Base-by-base conservation (phyloP, 83 land plant species). In the Diphasiastrum complanatum region DNA sequence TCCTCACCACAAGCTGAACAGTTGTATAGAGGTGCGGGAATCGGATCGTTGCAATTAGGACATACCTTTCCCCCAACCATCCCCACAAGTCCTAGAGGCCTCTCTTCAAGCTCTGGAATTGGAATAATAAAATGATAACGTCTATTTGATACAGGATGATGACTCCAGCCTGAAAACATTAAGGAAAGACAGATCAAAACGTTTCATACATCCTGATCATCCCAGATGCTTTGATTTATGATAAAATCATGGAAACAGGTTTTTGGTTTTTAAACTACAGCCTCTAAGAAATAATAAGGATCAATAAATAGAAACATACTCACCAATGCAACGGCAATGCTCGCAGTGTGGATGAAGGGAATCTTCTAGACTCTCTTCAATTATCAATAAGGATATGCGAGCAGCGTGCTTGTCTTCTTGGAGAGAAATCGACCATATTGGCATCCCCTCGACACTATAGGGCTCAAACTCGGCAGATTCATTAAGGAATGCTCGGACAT, bases 401-500 rank as follows among this genome's bases (percentile, higher is more conserved):
- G 16, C 63, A 3, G 45, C 24, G 54, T 25, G 56, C 61, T 22
- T 20, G 41, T 41, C 27, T 23, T 63, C 34, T 63, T 46, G 64
- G 11, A 8, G 27, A 8, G 24, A 8, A 33, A 20, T 33, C 4
- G 35, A 3, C 36, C 10, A 5, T 12, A 23, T 20, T 27, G 28
- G 63, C 25, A 31, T 25, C 20, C 36, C 8, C 29, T 33, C 33
- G 11, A 46, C 1, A 19, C 37, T 36, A 18, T 29, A 43, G 18
- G 33, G 14, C 8, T 20, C 24, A 33, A 50, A 16, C 47, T 48
- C 12, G 19, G 32, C 66, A 74, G 60, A 64, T 47, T 74, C 45
- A 19, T 34, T 61, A 28, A 65, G 65, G 66, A 64, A 59, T 10
- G 23, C 47, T 41, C 49, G 60, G 60, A 70, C 33, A 61, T 54